Percentiles rank a stretch among this genome's conserved stretches.
Conservation (phyloP, 225 moss, liverwort and hornwort species). For the Asterella californica region DNA sequence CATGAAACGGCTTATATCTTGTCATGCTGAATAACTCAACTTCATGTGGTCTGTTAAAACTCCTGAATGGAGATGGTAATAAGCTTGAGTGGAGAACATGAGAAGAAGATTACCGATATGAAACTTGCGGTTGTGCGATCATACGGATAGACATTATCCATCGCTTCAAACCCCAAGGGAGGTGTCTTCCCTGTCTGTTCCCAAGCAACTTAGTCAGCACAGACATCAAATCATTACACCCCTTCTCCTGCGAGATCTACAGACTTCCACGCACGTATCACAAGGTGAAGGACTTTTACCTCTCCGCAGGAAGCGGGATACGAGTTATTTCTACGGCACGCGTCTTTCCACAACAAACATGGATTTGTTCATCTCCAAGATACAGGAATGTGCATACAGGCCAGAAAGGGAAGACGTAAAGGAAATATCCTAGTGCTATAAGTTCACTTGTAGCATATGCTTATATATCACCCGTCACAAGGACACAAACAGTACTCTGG, state of each 20-base stretch:
- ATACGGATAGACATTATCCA: constrained; percentile 77
- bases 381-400: too few relatives aligned
- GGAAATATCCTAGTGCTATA: too few relatives aligned
- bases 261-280: not conserved
- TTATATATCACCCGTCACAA: not conserved
- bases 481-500: not conserved
- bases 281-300: too few relatives aligned
- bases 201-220: not conserved
- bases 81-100: not conserved
- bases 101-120: constrained; percentile 52
- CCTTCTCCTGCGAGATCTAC: not conserved
- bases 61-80: not conserved
- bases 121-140: constrained; percentile 89
- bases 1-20: not conserved
- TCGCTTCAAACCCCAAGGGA: constrained; percentile 80
- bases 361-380: too few relatives aligned
- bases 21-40: not conserved
- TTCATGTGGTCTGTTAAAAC: not conserved
- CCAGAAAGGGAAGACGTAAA: too few relatives aligned
- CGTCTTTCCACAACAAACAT: too few relatives aligned
- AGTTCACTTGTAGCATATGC: too few relatives aligned
- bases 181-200: constrained; percentile 67
- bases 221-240: not conserved
- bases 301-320: too few relatives aligned
- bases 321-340: too few relatives aligned